phyloP scores from a whole-genome alignment of 1,139 yeast species.

The Saccharomyces hybrid region DNA sequence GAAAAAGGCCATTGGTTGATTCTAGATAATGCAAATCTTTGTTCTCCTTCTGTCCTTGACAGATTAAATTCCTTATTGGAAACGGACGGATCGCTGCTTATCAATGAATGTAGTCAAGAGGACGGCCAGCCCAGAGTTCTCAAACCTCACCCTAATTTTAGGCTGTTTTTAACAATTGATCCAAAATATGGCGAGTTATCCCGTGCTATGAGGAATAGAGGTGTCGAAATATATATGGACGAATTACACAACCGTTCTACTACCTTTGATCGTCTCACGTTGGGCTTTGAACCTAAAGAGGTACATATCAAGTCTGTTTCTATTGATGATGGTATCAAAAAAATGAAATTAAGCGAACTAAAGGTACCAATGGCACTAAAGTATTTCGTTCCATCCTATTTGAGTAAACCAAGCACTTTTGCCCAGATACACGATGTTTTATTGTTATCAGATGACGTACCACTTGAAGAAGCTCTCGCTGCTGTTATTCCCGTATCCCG shows the following conservation, averaged over 20 bases:
- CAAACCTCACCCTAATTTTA: slow-evolving; percentile 75
- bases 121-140: slow-evolving; percentile 79
- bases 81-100: slow-evolving; percentile 70
- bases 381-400: slow-evolving; percentile 16
- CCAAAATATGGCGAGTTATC: slow-evolving; percentile 93
- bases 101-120: slow-evolving; percentile 77
- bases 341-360: not conserved
- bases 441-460: not conserved
- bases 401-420: slow-evolving; percentile 13
- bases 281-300: slow-evolving; percentile 10
- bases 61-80: slow-evolving; percentile 87
- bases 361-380: slow-evolving; percentile 12
- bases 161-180: slow-evolving; percentile 82
- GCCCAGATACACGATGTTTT: slow-evolving; percentile 20
- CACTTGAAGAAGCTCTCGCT: slow-evolving; percentile 12
- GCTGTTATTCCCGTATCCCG: slow-evolving; percentile 15
- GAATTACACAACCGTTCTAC: slow-evolving; percentile 47
- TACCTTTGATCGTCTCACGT: slow-evolving; percentile 39
- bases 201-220: slow-evolving; percentile 97
- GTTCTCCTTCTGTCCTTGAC: slow-evolving; percentile 92
- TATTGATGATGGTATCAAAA: slow-evolving; percentile 4
- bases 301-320: not conserved
- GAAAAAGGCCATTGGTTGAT: slow-evolving; percentile 90
- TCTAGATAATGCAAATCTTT: slow-evolving; percentile 88
- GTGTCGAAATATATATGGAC: slow-evolving; percentile 72